These are phyloP conservation scores for Cotoneaster glaucophyllus DNA, from an alignment of 306 rosid species.

Conservation along the genomic window DNA sequence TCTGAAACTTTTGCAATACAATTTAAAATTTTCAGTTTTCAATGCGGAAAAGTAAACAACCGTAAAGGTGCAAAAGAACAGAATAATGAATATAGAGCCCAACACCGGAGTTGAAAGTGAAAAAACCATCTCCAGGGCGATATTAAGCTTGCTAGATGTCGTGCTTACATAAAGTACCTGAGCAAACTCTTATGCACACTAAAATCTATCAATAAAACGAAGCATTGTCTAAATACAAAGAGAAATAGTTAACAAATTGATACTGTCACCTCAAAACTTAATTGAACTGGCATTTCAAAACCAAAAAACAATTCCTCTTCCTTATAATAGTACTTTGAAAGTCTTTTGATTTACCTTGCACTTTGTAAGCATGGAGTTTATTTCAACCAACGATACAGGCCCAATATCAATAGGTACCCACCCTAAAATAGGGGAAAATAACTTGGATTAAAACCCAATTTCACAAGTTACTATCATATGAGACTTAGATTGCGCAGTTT, in stretches of 20 bases:
- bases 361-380: slow-evolving; percentile 45
- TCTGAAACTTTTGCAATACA: neutral
- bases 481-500: neutral
- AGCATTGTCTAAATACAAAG: neutral
- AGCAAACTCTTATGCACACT: neutral
- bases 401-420: slow-evolving; percentile 89
- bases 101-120: neutral
- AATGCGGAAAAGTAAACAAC: neutral
- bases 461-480: neutral
- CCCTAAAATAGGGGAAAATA: slow-evolving; percentile 33
- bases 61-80: neutral
- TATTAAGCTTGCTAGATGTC: neutral
- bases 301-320: neutral
- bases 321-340: neutral
- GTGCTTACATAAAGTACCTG: neutral
- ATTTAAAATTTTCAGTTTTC: neutral
- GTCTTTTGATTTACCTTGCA: slow-evolving; percentile 49
- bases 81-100: neutral
- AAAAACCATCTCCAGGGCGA: neutral
- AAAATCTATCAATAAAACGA: neutral
- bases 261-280: neutral
- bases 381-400: slow-evolving; percentile 58
- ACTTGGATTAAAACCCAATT: neutral
- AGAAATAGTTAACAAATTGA: neutral
- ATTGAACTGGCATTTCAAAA: neutral